Evolutionary conservation across 345 rosid genomes (phyloP).

Genomic region (Ceriops zippeliana): DNA sequence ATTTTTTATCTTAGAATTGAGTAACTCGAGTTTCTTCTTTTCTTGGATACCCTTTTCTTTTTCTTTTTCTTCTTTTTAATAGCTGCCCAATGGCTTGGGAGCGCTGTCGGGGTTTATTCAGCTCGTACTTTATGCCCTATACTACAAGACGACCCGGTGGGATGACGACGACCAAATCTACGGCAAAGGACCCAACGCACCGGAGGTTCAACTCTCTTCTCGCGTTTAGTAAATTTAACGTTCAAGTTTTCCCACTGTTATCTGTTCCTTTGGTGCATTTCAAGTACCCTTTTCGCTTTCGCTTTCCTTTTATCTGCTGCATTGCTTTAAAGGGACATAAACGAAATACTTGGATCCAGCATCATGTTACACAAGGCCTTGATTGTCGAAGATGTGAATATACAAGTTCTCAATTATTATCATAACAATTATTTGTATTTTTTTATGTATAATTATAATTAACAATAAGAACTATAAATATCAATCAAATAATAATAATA

Average conservation of each 20-base stretch:
- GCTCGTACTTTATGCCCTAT: neutral
- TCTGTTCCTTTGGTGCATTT: neutral
- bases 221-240: neutral
- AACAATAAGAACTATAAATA: too few relatives aligned
- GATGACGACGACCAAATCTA: neutral
- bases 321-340: too few relatives aligned
- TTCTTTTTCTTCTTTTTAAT: neutral
- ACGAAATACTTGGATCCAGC: too few relatives aligned
- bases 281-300: neutral
- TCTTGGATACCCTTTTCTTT: neutral
- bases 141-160: neutral
- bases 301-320: neutral
- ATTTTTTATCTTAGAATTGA: neutral
- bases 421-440: too few relatives aligned
- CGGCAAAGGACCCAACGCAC: neutral
- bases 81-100: conserved; percentile 14
- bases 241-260: neutral
- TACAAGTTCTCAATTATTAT: too few relatives aligned
- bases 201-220: neutral
- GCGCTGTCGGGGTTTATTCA: neutral
- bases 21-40: neutral
- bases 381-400: too few relatives aligned
- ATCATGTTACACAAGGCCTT: too few relatives aligned
- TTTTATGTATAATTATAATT: too few relatives aligned
- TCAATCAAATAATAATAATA: too few relatives aligned